Conservation (phyloP, 1,139 yeast species). For the Groenewaldozyma auringiensis region DNA sequence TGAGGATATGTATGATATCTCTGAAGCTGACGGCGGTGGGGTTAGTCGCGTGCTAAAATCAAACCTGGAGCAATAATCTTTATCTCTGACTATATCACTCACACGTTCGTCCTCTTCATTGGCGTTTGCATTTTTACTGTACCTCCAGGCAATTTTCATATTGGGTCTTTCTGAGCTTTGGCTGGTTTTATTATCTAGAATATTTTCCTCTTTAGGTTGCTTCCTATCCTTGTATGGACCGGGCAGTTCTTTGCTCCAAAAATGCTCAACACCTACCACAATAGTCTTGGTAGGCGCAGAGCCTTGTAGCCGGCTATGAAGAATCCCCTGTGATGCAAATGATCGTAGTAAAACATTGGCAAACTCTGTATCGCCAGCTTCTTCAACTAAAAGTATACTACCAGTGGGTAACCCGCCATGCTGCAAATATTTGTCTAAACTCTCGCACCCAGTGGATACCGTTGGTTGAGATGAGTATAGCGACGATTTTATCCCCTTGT, state of each 20-base stretch:
- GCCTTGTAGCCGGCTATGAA: slow-evolving; percentile 52
- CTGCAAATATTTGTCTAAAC: slow-evolving; percentile 63
- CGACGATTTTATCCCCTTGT: slow-evolving; percentile 61
- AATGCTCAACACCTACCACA: slow-evolving; percentile 52
- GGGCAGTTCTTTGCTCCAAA: slow-evolving; percentile 71
- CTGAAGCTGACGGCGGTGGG: slow-evolving; percentile 60
- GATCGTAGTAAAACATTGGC: slow-evolving; percentile 62
- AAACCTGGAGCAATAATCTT: slow-evolving; percentile 18
- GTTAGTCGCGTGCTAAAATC: slow-evolving; percentile 63
- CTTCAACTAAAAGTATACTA: slow-evolving; percentile 61
- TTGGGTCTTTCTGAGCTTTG: slow-evolving; percentile 45
- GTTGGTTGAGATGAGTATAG: slow-evolving; percentile 66
- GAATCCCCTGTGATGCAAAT: slow-evolving; percentile 72
- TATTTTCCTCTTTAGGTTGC: slow-evolving; percentile 53
- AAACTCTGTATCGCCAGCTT: slow-evolving; percentile 85
- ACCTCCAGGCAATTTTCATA: slow-evolving; percentile 51
- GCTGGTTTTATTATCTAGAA: slow-evolving; percentile 47
- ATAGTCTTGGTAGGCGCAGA: slow-evolving; percentile 36
- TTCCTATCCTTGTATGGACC: slow-evolving; percentile 69
- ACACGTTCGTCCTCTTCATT: slow-evolving; percentile 5
- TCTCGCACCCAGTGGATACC: slow-evolving; percentile 68
- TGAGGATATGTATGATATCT: slow-evolving; percentile 33
- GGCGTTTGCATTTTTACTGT: slow-evolving; percentile 30
- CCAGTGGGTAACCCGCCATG: slow-evolving; percentile 90
- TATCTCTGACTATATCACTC: background rate